phyloP scores from a whole-genome alignment of 495 filamentous ascomycete species.

The Aspergillus conjunctus region DNA sequence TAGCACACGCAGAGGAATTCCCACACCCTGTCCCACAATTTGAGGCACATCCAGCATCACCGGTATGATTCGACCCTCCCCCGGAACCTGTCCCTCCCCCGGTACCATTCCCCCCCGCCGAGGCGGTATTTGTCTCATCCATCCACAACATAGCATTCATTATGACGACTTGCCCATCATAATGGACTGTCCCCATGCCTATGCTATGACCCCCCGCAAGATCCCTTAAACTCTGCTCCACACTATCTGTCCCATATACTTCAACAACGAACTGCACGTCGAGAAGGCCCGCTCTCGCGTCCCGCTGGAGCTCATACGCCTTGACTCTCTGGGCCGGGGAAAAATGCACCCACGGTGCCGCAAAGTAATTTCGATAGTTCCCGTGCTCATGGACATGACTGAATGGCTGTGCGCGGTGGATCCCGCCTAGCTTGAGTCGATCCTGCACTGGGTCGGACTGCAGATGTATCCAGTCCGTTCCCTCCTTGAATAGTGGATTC shows the following conservation, averaged over 20 bases:
- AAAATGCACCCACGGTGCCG: background rate
- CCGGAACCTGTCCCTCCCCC: background rate
- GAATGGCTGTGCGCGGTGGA: conserved; percentile 34
- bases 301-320: background rate
- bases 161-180: no score
- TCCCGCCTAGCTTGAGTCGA: conserved; percentile 40
- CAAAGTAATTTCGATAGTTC: background rate
- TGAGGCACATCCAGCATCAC: background rate
- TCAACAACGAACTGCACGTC: background rate
- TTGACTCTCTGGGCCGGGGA: background rate
- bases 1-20: background rate
- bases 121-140: background rate
- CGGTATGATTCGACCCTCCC: background rate
- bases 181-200: no score
- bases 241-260: background rate
- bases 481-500: conserved; percentile 20
- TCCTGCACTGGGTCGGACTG: conserved; percentile 19
- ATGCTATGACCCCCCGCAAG: no score
- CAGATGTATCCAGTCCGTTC: conserved; percentile 13
- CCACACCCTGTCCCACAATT: conserved; percentile 1
- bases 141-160: background rate
- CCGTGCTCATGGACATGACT: background rate
- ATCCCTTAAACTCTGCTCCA: background rate
- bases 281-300: background rate
- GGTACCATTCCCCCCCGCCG: background rate